These are phyloP conservation scores for Anacardium occidentale DNA, from an alignment of 345 rosid species.

Conservation along the genomic window DNA sequence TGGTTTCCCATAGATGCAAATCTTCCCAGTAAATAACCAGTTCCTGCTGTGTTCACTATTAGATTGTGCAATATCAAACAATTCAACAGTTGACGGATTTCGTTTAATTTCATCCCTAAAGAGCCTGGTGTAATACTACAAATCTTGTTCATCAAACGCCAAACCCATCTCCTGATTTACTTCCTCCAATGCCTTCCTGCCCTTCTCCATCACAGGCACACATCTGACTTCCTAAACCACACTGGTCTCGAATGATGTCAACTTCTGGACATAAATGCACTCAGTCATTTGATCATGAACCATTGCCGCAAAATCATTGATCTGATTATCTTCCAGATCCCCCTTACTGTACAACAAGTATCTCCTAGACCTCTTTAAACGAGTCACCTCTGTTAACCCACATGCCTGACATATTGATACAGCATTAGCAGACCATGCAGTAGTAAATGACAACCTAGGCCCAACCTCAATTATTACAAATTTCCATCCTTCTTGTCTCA, in stretches of 20 bases:
- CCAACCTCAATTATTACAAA: slow-evolving; percentile 75
- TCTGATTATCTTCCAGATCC: slow-evolving; percentile 48
- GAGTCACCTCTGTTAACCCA: slow-evolving; percentile 70
- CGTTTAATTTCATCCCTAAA: slow-evolving; percentile 74
- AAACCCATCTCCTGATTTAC: slow-evolving; percentile 89
- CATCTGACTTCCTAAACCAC: slow-evolving; percentile 62
- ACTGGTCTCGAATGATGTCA: slow-evolving; percentile 65
- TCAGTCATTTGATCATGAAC: slow-evolving; percentile 95
- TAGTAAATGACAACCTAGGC: slow-evolving; percentile 82
- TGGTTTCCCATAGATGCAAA: slow-evolving; percentile 78
- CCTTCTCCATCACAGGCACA: slow-evolving; percentile 85
- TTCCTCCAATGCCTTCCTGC: slow-evolving; percentile 79
- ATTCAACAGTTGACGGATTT: slow-evolving; percentile 82
- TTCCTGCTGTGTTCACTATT: slow-evolving; percentile 94
- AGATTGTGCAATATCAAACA: slow-evolving; percentile 93
- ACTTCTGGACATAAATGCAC: slow-evolving; percentile 58
- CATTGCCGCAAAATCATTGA: slow-evolving; percentile 66
- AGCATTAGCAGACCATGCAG: slow-evolving; percentile 94
- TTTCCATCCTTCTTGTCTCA: slow-evolving; percentile 57
- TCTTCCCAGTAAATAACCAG: slow-evolving; percentile 92
- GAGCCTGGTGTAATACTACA: slow-evolving; percentile 76
- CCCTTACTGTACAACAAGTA: slow-evolving; percentile 66
- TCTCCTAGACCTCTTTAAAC: slow-evolving; percentile 87
- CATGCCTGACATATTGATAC: slow-evolving; percentile 80
- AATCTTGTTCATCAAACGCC: slow-evolving; percentile 93